Base-by-base conservation (phyloP, 2,329 filamentous ascomycete species). In the Pleurostoma richardsiae region DNA sequence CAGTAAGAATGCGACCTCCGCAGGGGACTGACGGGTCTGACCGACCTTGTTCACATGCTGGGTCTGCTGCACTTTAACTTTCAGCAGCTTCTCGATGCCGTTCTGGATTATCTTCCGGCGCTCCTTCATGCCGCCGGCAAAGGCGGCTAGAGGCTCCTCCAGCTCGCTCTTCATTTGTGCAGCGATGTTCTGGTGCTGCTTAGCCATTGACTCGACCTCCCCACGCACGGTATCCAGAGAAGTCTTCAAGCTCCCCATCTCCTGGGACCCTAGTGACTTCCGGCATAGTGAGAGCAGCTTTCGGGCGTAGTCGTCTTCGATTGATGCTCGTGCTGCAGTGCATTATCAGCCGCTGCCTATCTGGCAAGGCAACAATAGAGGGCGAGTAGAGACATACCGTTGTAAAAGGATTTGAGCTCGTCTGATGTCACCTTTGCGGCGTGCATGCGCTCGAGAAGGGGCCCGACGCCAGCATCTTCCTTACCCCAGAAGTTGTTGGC, bases 401-500 rank as follows among this genome's bases (percentile, higher is more conserved):
- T 83, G 67, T 99, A 99, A 71, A 99, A 99, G 7, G 85, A 76
- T 63, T 88, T 92, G 43, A 99, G 69, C 70, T 99, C 94, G 68
- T 99, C 95, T 64, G 86, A 91, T 29, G 94, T 96, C 59, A 87
- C 83, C 74, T 99, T 99, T 42, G 94, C 90, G 67, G 85, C 86
- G 62, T 90, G 86, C 90, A 99, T 95, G 61, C 94, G 92, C 66
- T 92, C 89, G 30, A 99, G 79, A 61, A 99, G 81, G 49, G 94
- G 95, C 41, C 79, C 78, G 61, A 99, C 91, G 64, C 94, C 95
- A 44, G 92, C 94, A 76, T 99, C 94, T 66, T 97, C 92, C 76
- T 95, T 97, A 54, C 94, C 94, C 94, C 94, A 99, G 69, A 99
- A 99, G 67, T 99, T 99, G 73, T 99, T 99, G 60, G 94, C 92